Evolutionary conservation across 2,329 filamentous ascomycete genomes (phyloP), one percentile per base, ranked within the genome.

Genomic region (Talaromyces pinophilus): DNA sequence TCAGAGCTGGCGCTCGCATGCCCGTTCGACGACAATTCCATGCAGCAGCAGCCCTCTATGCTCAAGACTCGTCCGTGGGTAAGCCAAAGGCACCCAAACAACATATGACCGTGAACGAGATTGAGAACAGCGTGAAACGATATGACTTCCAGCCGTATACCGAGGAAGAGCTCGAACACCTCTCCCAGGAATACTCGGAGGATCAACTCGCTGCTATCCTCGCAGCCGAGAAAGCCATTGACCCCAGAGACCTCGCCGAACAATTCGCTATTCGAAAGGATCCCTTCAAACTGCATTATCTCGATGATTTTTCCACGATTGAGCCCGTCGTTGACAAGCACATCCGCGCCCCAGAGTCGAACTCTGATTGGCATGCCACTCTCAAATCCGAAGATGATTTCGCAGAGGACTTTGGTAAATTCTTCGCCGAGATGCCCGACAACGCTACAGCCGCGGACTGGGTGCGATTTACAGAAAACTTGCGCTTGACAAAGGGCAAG

Each of bases 141-240:
- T 69, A 71, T 22, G 68, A 79, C 59, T 76, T 77, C 69, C 84
- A 87, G 69, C 82, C 86, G 15, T 95, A 93, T 81, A 88, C 87
- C 15, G 79, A 84, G 48, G 84, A 88, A 69, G 89, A 95, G 75
- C 86, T 87, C 73, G 83, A 84, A 67, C 73, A 80, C 22, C 83
- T 97, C 66, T 79, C 80, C 67, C 80, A 87, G 74, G 86, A 86
- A 72, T 98, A 97, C 82, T 91, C 92, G 0, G 85, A 89, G 17
- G 87, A 90, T 76, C 94, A 98, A 81, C 84, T 96, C 71, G 88
- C 87, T 65, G 92, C 93, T 66, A 88, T 98, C 75, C 85, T 91
- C 79, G 90, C 91, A 59, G 93, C 90, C 72, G 93, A 97, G 80
- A 82, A 85, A 68, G 87, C 90, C 70, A 88, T 97, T 76, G 85